These are phyloP conservation scores for Aspergillus felis DNA, from an alignment of 2,329 filamentous ascomycete species.

Conservation along the genomic window DNA sequence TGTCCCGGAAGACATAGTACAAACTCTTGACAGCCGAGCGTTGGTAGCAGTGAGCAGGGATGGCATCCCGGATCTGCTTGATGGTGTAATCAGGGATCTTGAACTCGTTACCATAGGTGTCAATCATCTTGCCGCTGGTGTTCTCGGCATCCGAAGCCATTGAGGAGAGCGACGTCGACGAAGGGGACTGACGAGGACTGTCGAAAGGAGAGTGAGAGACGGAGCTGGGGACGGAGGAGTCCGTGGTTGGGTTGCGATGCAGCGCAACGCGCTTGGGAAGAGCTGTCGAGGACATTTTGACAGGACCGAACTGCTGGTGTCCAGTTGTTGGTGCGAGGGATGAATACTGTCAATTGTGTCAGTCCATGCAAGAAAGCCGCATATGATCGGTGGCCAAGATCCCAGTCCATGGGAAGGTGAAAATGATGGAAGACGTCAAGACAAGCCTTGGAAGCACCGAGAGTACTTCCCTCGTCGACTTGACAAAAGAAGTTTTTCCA, in stretches of 20 bases:
- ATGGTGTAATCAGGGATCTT: constrained; percentile 92
- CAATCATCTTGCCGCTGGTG: constrained; percentile 60
- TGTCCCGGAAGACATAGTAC: constrained; percentile 78
- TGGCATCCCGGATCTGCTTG: constrained; percentile 94
- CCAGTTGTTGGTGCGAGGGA: background rate
- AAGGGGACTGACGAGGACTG: constrained; percentile 63
- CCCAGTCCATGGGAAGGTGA: background rate
- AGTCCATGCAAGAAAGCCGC: background rate
- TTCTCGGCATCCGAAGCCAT: constrained; percentile 66
- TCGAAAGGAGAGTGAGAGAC: constrained; percentile 54
- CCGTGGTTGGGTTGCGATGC: constrained; percentile 50
- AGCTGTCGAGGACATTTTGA: constrained; percentile 49
- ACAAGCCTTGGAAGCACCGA: background rate
- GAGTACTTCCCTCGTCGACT: background rate
- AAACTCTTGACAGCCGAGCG: constrained; percentile 73
- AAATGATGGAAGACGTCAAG: background rate
- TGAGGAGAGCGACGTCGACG: constrained; percentile 89
- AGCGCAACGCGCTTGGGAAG: constrained; percentile 46
- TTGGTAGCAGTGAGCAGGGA: constrained; percentile 95
- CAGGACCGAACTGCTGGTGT: background rate
- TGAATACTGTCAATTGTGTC: background rate
- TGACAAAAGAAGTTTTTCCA: background rate
- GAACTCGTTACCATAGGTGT: constrained; percentile 95
- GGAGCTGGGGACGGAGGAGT: constrained; percentile 55
- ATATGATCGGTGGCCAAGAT: too few relatives aligned